phyloP scores from a whole-genome alignment of 345 rosid genomes.

The Camelina laxa region DNA sequence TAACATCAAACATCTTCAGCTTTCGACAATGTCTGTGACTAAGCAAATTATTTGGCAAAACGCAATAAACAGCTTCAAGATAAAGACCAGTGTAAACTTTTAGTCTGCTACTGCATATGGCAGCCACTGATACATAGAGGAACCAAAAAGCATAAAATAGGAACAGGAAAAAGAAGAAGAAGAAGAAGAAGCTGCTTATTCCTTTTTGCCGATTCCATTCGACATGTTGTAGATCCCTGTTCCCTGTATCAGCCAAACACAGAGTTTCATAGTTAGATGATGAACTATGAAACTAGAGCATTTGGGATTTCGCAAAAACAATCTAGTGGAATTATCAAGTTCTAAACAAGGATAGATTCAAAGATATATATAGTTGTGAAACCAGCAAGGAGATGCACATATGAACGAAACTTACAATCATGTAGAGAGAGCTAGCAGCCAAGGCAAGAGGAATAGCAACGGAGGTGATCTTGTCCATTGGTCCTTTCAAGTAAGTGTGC shows the following conservation, averaged over 20 bases:
- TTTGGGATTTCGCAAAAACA: background rate
- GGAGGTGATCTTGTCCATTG: constrained; percentile 79
- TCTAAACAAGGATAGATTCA: background rate
- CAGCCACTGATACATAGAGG: constrained; percentile 32
- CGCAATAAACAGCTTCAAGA: constrained; percentile 33
- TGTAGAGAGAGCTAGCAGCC: constrained; percentile 59
- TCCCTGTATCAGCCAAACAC: constrained; percentile 54
- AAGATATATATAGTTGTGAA: background rate
- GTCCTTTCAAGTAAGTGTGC: constrained; percentile 87
- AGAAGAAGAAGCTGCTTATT: constrained; percentile 47
- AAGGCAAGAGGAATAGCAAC: constrained; percentile 82
- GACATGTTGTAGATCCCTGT: constrained; percentile 90
- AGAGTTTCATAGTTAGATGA: constrained; percentile 13
- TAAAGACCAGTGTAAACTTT: constrained; percentile 28
- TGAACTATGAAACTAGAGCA: background rate
- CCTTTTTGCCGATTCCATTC: constrained; percentile 84
- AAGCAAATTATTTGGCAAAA: constrained; percentile 52
- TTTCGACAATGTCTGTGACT: constrained; percentile 45
- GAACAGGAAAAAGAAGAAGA: background rate
- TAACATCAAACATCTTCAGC: constrained; percentile 34
- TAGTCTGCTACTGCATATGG: constrained; percentile 6
- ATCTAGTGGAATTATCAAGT: background rate
- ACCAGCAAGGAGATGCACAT: background rate
- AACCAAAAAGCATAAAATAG: constrained; percentile 31
- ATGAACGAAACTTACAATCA: constrained; percentile 63